Evolutionary conservation across 441 rosid species (phyloP), one percentile per base, ranked within the genome.

Genomic region (Erodium trifolium): DNA sequence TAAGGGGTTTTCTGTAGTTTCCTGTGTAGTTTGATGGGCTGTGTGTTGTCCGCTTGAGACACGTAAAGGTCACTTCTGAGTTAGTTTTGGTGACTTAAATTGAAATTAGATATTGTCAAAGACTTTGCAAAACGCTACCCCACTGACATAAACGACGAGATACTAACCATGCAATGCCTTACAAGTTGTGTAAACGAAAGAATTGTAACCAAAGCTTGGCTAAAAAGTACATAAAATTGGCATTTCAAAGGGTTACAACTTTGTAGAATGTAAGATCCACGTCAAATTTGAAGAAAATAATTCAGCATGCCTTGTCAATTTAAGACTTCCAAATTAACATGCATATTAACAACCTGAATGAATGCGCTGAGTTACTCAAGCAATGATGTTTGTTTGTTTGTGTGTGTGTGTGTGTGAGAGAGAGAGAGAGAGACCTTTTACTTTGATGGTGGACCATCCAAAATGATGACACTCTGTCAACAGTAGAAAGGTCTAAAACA

Each of bases 391-490:
- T 31, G 53, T 12, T 4, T 47, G 57, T 14, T 6, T 13, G 19
- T 41, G 45, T 5, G 45, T 41, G 10, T 41, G 45, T 23, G 27
- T 23, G 27, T 23, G 27, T 23, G 45, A 9, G 45, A 9, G 45
- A 41, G 45, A 9, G 45, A 70, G 62, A 68, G 55, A 71, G 66
- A 65, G 51, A 96, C 99, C 99, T 93, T 87, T 82, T 93, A 83
- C 88, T 93, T 85, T 84, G 93, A 75, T 85, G 94, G 85, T 96
- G 91, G 81, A 89, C 70, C 84, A 96, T 91, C 98, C 97, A 96
- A 76, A 96, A 93, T 6, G 96, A 91, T 71, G 98, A 87, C 55
- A 84, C 80, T 65, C 82, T 88, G 63, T 76, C 91, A 80, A 78
- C 80, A 34, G 95, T 88, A 73, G 85, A 78, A 72, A 88, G 84